Evolutionary conservation across 352 stramenopile species (phyloP).

Genomic region (Phytophthora sp.): DNA sequence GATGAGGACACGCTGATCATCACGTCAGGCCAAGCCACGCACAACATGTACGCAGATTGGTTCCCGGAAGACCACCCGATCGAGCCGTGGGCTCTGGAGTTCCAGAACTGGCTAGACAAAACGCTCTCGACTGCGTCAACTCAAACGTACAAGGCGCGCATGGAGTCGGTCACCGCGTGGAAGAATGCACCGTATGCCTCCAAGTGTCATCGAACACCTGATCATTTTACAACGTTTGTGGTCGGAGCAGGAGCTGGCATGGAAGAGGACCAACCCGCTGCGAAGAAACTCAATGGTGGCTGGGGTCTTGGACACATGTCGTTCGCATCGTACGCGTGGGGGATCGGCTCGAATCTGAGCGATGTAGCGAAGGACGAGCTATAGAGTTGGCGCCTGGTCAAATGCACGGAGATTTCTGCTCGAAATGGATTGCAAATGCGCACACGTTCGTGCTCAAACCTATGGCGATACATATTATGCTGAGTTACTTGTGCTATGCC

Average conservation of each 20-base stretch:
- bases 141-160: conserved; percentile 22
- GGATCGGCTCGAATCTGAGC: conserved; percentile 31
- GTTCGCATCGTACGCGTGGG: conserved; percentile 41
- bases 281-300: conserved; percentile 26
- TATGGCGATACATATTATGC: background rate
- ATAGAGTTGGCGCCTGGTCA: background rate
- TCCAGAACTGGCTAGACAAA: conserved; percentile 43
- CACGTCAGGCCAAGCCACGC: conserved; percentile 56
- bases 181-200: conserved; percentile 27
- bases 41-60: conserved; percentile 33
- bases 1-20: conserved; percentile 69
- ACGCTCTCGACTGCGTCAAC: conserved; percentile 21
- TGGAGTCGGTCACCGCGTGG: conserved; percentile 31
- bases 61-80: conserved; percentile 9
- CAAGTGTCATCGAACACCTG: conserved; percentile 39
- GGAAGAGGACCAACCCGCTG: conserved; percentile 27
- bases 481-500: background rate
- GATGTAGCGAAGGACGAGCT: conserved; percentile 32
- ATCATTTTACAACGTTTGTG: conserved; percentile 53
- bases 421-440: background rate
- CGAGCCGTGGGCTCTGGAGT: conserved; percentile 18
- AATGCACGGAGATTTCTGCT: background rate
- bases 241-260: conserved; percentile 46
- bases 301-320: conserved; percentile 32
- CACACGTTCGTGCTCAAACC: background rate